Percentiles rank a stretch among this genome's conserved stretches.
Evolutionary conservation across 192 early-diverging fungal genomes (phyloP).

Genomic region (Coemansia nantahalensis): DNA sequence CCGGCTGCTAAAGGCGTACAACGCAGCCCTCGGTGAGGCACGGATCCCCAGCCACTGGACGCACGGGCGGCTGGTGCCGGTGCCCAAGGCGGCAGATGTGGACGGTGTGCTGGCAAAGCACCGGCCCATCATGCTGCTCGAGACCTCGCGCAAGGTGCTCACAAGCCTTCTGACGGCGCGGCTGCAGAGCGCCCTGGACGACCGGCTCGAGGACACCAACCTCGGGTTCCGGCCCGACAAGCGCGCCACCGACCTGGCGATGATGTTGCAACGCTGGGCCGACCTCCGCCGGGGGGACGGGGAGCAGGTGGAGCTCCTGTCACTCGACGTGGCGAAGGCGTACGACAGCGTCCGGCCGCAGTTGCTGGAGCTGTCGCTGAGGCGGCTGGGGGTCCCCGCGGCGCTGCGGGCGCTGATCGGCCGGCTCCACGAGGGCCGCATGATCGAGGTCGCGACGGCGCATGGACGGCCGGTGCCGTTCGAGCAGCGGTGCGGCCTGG

Average conservation of each 20-base stretch:
- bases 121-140: slow-evolving; percentile 6
- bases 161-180: neutral
- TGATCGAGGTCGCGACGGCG: slow-evolving; percentile 1
- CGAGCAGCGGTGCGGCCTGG: slow-evolving; percentile 1
- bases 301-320: slow-evolving; percentile 1
- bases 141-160: slow-evolving; percentile 3
- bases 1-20: neutral
- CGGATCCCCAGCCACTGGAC: neutral
- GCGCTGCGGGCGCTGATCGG: neutral
- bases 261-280: slow-evolving; percentile 1
- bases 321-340: slow-evolving; percentile 13
- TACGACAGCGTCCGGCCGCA: slow-evolving; percentile 5
- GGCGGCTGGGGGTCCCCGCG: neutral
- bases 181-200: neutral
- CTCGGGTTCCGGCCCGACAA: slow-evolving; percentile 6
- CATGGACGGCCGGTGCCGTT: slow-evolving; percentile 1
- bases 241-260: slow-evolving; percentile 8
- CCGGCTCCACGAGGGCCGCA: neutral
- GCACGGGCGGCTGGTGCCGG: slow-evolving; percentile 1
- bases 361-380: neutral
- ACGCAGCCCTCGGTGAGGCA: neutral
- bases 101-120: neutral
- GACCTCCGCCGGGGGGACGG: neutral
- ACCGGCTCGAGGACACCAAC: neutral
- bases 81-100: slow-evolving; percentile 1